A percentile compares a stretch with the other conserved stretches of the same genome.
Conservation (phyloP, 495 filamentous ascomycete genomes). For the Podospora australis region DNA sequence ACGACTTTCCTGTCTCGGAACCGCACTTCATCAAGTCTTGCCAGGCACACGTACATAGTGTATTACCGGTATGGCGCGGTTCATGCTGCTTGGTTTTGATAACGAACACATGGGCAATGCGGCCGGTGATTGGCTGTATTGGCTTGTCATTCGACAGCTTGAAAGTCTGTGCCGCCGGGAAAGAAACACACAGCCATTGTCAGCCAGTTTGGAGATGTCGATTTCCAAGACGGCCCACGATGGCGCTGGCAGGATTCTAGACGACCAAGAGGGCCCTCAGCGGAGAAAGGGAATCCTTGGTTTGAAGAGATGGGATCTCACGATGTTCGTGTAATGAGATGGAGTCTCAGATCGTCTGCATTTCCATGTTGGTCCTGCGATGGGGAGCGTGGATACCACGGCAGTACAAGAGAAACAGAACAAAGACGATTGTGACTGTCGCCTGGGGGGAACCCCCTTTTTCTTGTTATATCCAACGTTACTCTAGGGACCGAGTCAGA, state of each 20-base stretch:
- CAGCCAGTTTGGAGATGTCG: neutral
- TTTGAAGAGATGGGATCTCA: neutral
- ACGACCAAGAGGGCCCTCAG: no score
- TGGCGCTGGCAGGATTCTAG: neutral
- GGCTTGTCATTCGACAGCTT: no score
- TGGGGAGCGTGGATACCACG: neutral
- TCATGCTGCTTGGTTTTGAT: no score
- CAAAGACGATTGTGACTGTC: neutral
- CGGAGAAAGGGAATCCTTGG: constrained; percentile 1
- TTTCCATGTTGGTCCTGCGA: neutral
- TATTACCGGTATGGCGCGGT: neutral
- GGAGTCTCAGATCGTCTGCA: neutral
- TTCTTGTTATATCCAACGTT: neutral
- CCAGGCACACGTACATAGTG: neutral
- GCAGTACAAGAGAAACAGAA: neutral
- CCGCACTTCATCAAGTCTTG: neutral
- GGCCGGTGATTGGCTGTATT: no score
- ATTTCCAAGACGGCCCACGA: neutral
- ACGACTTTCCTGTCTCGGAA: neutral
- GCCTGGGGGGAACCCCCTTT: neutral
- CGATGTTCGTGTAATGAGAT: neutral
- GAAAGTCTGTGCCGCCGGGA: neutral
- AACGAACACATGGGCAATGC: no score
- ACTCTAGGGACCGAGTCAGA: neutral
- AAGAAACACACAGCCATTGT: constrained; percentile 1